Evolutionary conservation across 140 eudicot species (phyloP), one percentile per base, ranked within the genome.

Genomic region (Anethum foeniculum): DNA sequence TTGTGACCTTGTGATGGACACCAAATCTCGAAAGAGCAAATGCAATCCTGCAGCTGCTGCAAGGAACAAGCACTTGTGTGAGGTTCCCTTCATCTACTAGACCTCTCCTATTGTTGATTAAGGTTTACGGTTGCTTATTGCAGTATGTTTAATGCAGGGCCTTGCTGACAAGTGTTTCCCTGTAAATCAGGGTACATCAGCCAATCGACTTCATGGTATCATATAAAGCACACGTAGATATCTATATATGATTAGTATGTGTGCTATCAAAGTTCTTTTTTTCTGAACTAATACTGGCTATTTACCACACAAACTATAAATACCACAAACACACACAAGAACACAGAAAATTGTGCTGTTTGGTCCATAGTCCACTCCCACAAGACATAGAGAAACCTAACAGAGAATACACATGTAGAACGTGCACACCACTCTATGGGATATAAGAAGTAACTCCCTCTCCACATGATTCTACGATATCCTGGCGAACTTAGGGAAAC

Each of bases 11-110:
- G 80, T 62, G 72, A 71, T 84, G 68, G 85, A 84, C 79, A 81
- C 89, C 41, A 77, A 78, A 27, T 83, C 86, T 81, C 96, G 86
- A 54, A 92, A 91, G 85, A 76, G 87, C 64, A 94, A 90, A 87
- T 94, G 98, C 86, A 94, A 92, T 82, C 96, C 98, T 80, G 98
- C 97, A 72, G 97, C 97, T 80, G 94, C 96, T 82, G 84, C 91
- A 54, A 92, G 93, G 84, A 94, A 94, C 77, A 97, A 83, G 15
- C 98, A 92, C 81, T 84, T 89, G 78, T 94, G 98, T 83, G 98
- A 94, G 98, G 98, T 94, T 88, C 86, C 82, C 69, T 75, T 56
- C 86, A 30, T 65, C 52, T 65, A 65, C 74, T 80, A 58, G 38
- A 79, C 28, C 78, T 78, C n/a, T 30, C 11, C 21, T 21, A 23